These are phyloP conservation scores for Mycena rosella DNA, from an alignment of 768 basidiomycete species.

Conservation along the genomic window DNA sequence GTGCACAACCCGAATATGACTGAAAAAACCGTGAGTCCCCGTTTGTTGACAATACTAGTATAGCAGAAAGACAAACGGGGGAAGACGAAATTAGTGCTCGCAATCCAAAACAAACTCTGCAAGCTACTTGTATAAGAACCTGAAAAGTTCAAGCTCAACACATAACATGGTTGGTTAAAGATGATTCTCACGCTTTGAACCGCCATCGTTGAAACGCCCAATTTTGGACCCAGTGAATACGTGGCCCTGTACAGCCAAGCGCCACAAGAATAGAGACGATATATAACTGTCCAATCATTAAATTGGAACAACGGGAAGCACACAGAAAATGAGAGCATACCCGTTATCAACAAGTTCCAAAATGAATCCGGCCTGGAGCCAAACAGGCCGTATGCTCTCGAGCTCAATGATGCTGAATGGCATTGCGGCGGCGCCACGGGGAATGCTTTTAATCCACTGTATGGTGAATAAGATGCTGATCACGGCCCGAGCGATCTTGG, in stretches of 20 bases:
- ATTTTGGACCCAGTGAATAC: background rate
- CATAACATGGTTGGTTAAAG: background rate
- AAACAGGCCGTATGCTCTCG: too few relatives aligned
- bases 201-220: background rate
- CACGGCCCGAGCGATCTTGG: background rate
- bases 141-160: background rate
- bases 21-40: background rate
- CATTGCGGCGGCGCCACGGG: too few relatives aligned
- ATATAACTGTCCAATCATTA: slow-evolving; percentile 1
- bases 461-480: slow-evolving; percentile 4
- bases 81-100: slow-evolving; percentile 32
- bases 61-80: background rate
- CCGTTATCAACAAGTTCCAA: background rate
- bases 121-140: slow-evolving; percentile 8
- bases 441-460: background rate
- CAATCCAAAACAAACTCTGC: slow-evolving; percentile 34
- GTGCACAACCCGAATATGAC: slow-evolving; percentile 8
- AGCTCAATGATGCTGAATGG: too few relatives aligned
- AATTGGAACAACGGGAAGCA: background rate
- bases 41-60: too few relatives aligned
- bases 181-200: background rate
- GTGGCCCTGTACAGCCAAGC: background rate
- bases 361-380: background rate
- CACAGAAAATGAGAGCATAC: background rate
- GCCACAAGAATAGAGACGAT: slow-evolving; percentile 3